Conservation (phyloP, 225 moss, liverwort and hornwort species). For the Anthoceros angustus region DNA sequence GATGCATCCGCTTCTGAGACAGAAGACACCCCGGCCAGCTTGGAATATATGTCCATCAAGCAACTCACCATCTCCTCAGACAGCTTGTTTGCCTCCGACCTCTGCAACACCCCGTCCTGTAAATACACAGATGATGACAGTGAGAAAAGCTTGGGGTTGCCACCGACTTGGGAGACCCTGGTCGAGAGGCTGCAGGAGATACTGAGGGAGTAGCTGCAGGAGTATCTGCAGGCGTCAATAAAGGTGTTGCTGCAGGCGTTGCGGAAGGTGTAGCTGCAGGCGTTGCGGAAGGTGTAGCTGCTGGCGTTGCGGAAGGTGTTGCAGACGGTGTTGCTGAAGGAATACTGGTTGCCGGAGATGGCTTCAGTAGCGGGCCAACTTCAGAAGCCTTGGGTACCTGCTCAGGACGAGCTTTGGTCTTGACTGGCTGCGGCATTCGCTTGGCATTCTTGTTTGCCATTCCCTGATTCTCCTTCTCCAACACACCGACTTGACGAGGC, state of each 20-base stretch:
- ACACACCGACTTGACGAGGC: neutral
- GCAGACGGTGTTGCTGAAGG: neutral
- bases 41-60: conserved; percentile 68
- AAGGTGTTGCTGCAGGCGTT: neutral
- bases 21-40: conserved; percentile 28
- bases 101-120: neutral
- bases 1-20: conserved; percentile 5
- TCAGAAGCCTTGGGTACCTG: too few species aligned
- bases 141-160: neutral
- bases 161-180: neutral
- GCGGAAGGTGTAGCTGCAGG: neutral
- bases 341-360: neutral
- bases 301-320: neutral
- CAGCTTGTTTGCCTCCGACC: conserved; percentile 33
- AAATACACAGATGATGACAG: neutral
- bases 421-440: neutral
- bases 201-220: neutral
- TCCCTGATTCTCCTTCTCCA: neutral
- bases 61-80: conserved; percentile 82
- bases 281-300: neutral
- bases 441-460: neutral
- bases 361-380: neutral
- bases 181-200: neutral
- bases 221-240: neutral
- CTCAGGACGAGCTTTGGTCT: neutral